These are phyloP conservation scores for Ascochyta lentis DNA, from an alignment of 2,329 filamentous ascomycete genomes.

Conservation along the genomic window DNA sequence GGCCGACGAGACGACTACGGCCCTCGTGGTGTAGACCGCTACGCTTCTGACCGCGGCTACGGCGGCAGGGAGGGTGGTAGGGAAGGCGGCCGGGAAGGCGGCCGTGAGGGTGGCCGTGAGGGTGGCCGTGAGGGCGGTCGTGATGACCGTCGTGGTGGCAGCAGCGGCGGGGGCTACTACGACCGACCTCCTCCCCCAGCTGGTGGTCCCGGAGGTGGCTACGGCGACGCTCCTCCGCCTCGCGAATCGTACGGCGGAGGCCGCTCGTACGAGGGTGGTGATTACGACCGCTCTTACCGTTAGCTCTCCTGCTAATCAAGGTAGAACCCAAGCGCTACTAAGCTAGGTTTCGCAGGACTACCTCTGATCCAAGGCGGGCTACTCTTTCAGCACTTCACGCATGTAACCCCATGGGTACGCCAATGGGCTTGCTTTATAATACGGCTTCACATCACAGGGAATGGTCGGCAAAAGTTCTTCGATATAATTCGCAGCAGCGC, in stretches of 20 bases:
- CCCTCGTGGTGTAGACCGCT: constrained; percentile 56
- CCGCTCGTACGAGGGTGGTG: constrained; percentile 52
- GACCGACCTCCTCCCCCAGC: constrained; percentile 56
- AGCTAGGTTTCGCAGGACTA: constrained; percentile 34
- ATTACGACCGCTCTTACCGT: constrained; percentile 54
- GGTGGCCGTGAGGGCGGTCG: constrained; percentile 54
- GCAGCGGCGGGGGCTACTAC: constrained; percentile 61
- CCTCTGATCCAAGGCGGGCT: constrained; percentile 31
- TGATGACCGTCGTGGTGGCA: constrained; percentile 38
- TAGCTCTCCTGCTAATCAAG: constrained; percentile 42
- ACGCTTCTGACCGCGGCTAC: constrained; percentile 67
- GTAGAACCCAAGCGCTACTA: constrained; percentile 49
- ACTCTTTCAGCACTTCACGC: constrained; percentile 38
- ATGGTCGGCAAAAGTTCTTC: constrained; percentile 51
- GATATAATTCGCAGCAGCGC: constrained; percentile 45
- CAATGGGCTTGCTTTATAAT: constrained; percentile 47
- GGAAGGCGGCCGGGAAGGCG: constrained; percentile 61
- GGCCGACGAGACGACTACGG: constrained; percentile 57
- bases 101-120: constrained; percentile 53
- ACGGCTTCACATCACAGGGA: constrained; percentile 46
- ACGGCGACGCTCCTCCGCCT: constrained; percentile 47
- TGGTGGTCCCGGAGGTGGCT: constrained; percentile 34
- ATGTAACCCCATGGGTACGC: constrained; percentile 47
- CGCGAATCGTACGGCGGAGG: constrained; percentile 47
- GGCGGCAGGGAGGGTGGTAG: constrained; percentile 57